These are phyloP conservation scores for Camellia sinensis DNA, from an alignment of 148 eudicot species.

Conservation along the genomic window DNA sequence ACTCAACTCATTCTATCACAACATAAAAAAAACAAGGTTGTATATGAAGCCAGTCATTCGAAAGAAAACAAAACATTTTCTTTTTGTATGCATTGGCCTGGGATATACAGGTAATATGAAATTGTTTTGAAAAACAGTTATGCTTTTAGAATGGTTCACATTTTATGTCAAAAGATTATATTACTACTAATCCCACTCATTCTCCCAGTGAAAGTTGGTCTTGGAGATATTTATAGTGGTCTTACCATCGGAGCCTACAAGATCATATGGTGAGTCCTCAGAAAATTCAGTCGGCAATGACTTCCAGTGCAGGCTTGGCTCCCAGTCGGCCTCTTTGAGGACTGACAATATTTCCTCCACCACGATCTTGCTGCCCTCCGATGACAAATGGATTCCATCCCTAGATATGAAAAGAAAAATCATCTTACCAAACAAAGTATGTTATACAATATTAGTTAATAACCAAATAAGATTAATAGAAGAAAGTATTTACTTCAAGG, in stretches of 20 bases:
- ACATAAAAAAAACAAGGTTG: too few species aligned
- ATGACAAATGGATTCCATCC: conserved; percentile 48
- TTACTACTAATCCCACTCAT: conserved; percentile 24
- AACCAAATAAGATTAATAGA: neutral
- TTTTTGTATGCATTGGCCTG: too few species aligned
- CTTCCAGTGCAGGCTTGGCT: conserved; percentile 49
- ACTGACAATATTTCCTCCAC: conserved; percentile 39
- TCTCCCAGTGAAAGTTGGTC: conserved; percentile 28
- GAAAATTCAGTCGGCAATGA: conserved; percentile 38
- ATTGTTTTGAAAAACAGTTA: neutral
- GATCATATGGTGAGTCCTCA: conserved; percentile 30
- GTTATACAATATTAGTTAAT: neutral
- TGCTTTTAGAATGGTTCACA: neutral
- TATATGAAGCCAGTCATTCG: too few species aligned
- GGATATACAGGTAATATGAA: neutral
- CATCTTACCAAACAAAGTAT: neutral
- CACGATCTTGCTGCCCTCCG: conserved; percentile 43
- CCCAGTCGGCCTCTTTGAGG: conserved; percentile 44
- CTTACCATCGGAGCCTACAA: conserved; percentile 32
- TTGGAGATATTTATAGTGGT: conserved; percentile 29
- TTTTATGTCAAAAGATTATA: neutral
- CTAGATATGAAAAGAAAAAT: conserved; percentile 12
- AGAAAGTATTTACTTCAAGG: neutral
- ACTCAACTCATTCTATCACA: too few species aligned
- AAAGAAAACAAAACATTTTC: too few species aligned